phyloP scores from a whole-genome alignment of 805 yeast genomes.

The Cyberlindnera subsufficiens region DNA sequence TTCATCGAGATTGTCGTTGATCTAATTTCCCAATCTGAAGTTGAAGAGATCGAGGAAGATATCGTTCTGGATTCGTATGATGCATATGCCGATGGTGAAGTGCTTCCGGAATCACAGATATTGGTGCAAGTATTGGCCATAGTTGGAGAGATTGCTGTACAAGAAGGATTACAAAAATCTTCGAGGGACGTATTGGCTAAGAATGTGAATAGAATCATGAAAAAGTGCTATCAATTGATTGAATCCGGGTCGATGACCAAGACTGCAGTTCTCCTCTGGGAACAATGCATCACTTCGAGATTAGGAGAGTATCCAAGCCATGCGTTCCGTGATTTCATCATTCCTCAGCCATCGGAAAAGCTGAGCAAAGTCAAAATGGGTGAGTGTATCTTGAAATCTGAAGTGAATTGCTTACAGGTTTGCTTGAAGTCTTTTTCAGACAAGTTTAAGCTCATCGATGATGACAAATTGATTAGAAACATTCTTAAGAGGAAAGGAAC shows the following conservation, averaged over 20 bases:
- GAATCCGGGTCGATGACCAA: constrained; percentile 46
- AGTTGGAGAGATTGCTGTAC: constrained; percentile 21
- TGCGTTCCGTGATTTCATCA: constrained; percentile 22
- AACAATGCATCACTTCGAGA: constrained; percentile 23
- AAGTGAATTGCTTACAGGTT: constrained; percentile 41
- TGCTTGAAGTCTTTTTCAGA: constrained; percentile 25
- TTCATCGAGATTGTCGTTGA: constrained; percentile 31
- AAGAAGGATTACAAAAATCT: constrained; percentile 1
- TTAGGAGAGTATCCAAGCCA: constrained; percentile 44
- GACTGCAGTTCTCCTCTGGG: constrained; percentile 23
- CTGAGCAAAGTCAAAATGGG: constrained; percentile 38
- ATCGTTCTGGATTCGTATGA: constrained; percentile 57
- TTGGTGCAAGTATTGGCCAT: constrained; percentile 47
- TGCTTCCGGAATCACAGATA: constrained; percentile 52
- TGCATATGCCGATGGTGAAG: constrained; percentile 49
- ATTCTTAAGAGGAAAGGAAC: constrained; percentile 45
- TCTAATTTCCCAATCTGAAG: constrained; percentile 19
- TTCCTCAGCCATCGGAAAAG: constrained; percentile 13
- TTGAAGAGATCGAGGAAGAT: constrained; percentile 33
- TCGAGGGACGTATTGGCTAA: constrained; percentile 12
- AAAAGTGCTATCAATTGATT: constrained; percentile 53
- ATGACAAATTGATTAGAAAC: constrained; percentile 53
- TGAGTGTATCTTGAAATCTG: constrained; percentile 48
- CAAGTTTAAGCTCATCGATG: constrained; percentile 43
- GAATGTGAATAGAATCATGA: constrained; percentile 42